Evolutionary conservation across 345 rosid genomes (phyloP), one percentile per base, ranked within the genome.

Genomic region (Microcos paniculata): DNA sequence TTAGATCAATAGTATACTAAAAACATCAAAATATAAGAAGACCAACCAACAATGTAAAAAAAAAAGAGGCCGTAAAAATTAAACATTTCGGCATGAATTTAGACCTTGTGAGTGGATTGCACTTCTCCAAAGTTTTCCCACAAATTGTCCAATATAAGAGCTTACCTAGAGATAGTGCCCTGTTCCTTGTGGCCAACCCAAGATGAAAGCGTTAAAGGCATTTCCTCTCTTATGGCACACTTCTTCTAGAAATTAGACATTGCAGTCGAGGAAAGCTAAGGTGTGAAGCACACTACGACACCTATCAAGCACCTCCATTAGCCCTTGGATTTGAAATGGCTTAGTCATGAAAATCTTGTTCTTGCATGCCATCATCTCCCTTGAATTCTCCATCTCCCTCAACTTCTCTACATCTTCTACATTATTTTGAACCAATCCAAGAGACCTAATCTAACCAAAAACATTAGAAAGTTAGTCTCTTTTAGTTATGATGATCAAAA

Each of bases 261-360:
- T 23, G 42, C 52, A 23, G 76, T 95, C 99, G 0, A 78, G 78
- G 51, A 93, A 93, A 0, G 93, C 84, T 49, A 90, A 76, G 80
- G 98, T 89, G 85, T 95, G 99, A 73, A 95, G 88, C 16, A 95
- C 94, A 72, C 92, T 97, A 71, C 79, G 80, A 81, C 99, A 95
- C 18, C 97, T 98, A 11, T 89, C 85, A 59, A 95, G 88, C 12
- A 96, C 98, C 28, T 82, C 88, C 15, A 66, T 23, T 23, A 95
- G 72, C 71, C 90, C 86, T 15, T 80, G 88, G 0, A 65, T 80
- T 18, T 93, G 90, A 23, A 81, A 81, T 57, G 90, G 62, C 51
- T 85, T 80, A 0, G 92, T 94, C 68, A 89, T 81, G 0, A 87
- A 57, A 30, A 85, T 45, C 28, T 75, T 77, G 3, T 56, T 76